Evolutionary conservation across 306 rosid genomes (phyloP).

Genomic region (Crotalaria pallida): DNA sequence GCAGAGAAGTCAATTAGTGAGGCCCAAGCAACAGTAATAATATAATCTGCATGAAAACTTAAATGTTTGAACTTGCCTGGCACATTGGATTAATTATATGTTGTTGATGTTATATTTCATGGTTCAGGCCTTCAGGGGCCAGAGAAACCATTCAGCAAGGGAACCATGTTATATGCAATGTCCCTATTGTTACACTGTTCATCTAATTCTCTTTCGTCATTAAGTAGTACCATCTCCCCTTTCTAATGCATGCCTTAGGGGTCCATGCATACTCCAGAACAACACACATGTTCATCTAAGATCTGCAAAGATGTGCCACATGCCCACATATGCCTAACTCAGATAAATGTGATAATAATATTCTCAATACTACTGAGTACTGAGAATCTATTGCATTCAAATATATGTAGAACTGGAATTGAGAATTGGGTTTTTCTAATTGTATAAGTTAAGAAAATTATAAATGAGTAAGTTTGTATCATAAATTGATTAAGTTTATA

Average conservation of each 20-base stretch:
- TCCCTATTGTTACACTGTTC: conserved; percentile 41
- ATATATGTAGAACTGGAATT: background rate
- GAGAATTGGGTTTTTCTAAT: too few relatives aligned
- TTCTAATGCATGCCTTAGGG: conserved; percentile 30
- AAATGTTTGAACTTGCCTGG: conserved; percentile 27
- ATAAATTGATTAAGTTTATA: too few relatives aligned
- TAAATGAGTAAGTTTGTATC: too few relatives aligned
- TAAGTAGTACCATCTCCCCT: conserved; percentile 14
- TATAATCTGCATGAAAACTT: conserved; percentile 18
- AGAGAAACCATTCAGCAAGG: conserved; percentile 31
- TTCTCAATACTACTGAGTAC: background rate
- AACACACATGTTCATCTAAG: conserved; percentile 20
- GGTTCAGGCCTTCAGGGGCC: conserved; percentile 19
- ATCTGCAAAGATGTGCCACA: conserved; percentile 7
- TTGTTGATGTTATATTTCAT: conserved; percentile 34
- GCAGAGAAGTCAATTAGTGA: conserved; percentile 29
- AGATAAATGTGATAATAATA: conserved; percentile 3
- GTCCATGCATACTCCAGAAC: conserved; percentile 34
- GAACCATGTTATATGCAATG: conserved; percentile 35
- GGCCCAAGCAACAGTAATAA: conserved; percentile 23
- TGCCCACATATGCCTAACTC: conserved; percentile 2
- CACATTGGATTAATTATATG: conserved; percentile 24
- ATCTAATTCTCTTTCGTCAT: conserved; percentile 34
- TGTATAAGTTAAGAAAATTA: too few relatives aligned
- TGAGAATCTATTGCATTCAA: conserved; percentile 12